Base-by-base conservation (phyloP, 2,329 filamentous ascomycete species). In the Apiospora malaysiana region DNA sequence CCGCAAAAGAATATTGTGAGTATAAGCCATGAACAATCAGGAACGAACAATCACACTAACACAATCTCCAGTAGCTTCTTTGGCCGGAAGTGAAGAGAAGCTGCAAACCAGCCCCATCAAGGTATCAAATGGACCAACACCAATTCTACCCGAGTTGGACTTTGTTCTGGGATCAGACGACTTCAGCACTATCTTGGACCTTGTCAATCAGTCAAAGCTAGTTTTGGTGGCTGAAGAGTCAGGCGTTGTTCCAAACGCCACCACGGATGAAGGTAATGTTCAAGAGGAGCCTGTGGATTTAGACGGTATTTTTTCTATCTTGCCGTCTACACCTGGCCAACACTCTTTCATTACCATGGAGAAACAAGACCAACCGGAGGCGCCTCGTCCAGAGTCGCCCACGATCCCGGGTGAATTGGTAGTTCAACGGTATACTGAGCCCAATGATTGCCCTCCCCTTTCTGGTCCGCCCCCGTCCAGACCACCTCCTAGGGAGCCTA, bases 381-480 rank as follows among this genome's bases (percentile, higher is more conserved):
- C 47, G n/a, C 32, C 47, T 42, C 49, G n/a, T 9, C 68, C 68
- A 16, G 68, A 69, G 46, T 69, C 68, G 18, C 68, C 68, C 23
- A 69, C 68, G 10, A 42, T 69, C 10, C 68, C 49, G 32, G 32
- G n/a, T 40, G 18, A 9, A 5, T 10, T 59, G 27, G 37, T 21
- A 9, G 6, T n/a, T 12, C 56, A 63, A 40, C 27, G 32, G 4
- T 63, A 40, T 40, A 32, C 27, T 3, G 32, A 63, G 12, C 56
- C 56, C 40, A 18, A n/a, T n/a, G 32, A 63, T 23, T 63, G 56
- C 4, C 56, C 56, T 63, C 32, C 56, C 18, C 18, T 12, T 23
- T 32, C 56, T 2, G 56, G 56, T 7, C 56, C 56, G 32, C 56
- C 56, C 12, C 56, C 56, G 18, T 23, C 32, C 4, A 37, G 32